Base-by-base conservation (phyloP, 2,329 filamentous ascomycete genomes). In the Zymoseptoria ardabiliae region DNA sequence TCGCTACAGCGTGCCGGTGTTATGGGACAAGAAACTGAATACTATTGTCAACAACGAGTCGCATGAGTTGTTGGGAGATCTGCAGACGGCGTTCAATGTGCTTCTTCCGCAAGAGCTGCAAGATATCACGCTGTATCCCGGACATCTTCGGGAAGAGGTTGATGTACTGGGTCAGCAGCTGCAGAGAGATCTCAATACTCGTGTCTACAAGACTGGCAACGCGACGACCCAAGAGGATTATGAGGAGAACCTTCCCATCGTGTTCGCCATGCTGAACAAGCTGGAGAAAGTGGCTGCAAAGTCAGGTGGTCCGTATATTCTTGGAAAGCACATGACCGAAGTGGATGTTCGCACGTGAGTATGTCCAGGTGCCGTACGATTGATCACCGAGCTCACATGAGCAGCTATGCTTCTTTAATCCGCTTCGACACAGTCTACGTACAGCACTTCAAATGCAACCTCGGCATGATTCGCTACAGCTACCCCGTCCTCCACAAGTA, bases 381-480 rank as follows among this genome's bases (percentile, higher is more conserved):
- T 17, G 35, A 41, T 2, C 3, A 41, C 35, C 3, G 3, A 41
- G 13, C 35, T 41, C 35, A 41, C 35, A 41, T 11, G 10, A 17
- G 10, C 35, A 41, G 35, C 11, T 87, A 82, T 64, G 76, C 79
- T 2, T 86, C 83, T 0, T 64, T 85, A 13, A 75, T 86, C n/a
- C 76, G 84, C 2, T 80, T 87, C 65, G 84, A 87, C 62, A 73
- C 77, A 2, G 79, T 84, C 3, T 87, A 87, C 67, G 82, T 84
- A 11, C 83, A 86, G 74, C 84, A 86, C 71, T 87, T 87, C 75
- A 87, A 86, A 73, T 84, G 82, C 66, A 86, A 87, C 69, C 70
- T 87, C 28, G 82, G 83, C 2, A 85, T 76, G 10, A 79, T 87
- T 50, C 74, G 85, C 35, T 65, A 71, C 49, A 78, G 82, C 58